Conservation (phyloP, 306 rosid species). For the Dalbergia oliveri region DNA sequence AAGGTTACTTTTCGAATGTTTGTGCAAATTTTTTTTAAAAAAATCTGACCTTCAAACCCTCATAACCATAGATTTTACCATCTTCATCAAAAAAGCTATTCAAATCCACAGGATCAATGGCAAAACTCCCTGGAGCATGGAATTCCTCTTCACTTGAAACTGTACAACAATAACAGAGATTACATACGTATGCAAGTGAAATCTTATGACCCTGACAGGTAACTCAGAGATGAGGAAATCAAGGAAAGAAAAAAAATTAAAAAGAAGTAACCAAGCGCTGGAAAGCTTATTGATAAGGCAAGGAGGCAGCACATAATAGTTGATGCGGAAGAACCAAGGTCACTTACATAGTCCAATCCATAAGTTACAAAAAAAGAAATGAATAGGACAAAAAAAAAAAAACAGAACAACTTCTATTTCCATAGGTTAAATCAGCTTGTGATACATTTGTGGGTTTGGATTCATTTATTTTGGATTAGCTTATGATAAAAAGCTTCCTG, state of each 20-base stretch:
- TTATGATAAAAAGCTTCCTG: too few species aligned
- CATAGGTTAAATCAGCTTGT: not conserved
- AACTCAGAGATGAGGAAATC: not conserved
- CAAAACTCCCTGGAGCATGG: slow-evolving; percentile 54
- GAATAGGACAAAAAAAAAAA: not conserved
- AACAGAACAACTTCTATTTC: not conserved
- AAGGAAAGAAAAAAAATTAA: not conserved
- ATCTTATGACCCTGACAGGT: not conserved
- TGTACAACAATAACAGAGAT: slow-evolving; percentile 42
- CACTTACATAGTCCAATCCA: not conserved
- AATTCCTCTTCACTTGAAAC: slow-evolving; percentile 84
- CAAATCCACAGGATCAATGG: slow-evolving; percentile 75
- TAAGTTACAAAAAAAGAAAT: not conserved
- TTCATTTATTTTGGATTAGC: too few species aligned
- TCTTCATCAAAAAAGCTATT: slow-evolving; percentile 73
- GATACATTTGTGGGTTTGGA: too few species aligned
- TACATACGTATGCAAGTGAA: not conserved
- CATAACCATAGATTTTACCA: slow-evolving; percentile 87
- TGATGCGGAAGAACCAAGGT: not conserved
- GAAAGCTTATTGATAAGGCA: not conserved
- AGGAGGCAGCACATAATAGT: not conserved
- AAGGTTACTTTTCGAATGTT: not conserved
- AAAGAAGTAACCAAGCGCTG: not conserved
- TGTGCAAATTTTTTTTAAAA: not conserved
- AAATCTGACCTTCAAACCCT: slow-evolving; percentile 74